Base-by-base conservation (phyloP, 176 grass and related monocot species). In the Pontederia paniculata region DNA sequence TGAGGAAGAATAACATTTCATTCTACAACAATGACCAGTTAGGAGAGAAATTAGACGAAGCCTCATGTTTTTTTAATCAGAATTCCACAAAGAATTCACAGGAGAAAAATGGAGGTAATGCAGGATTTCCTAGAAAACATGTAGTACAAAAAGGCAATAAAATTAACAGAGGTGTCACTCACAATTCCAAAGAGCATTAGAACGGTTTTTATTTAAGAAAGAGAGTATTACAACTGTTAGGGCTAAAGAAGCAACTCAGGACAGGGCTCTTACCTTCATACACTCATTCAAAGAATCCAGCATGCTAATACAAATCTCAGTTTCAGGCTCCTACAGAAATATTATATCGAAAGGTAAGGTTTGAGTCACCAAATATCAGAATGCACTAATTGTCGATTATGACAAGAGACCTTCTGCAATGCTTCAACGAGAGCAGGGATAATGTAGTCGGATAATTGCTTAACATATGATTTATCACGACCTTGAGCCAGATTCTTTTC, bases 371-470 rank as follows among this genome's bases (percentile, higher is more conserved):
- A 63, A 11, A 47, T 8, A 47, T 15, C 4, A 25, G 9, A 15
- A 22, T 10, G 22, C n/a, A 50, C 48, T 14, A 62, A 12, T 15
- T 16, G 9, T 17, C 8, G 4, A 17, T 4, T 16, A 9, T 5
- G 4, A 13, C 17, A 9, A 63, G 10, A 63, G 12, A 98, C 94
- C 87, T 93, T 99, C 42, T 88, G 94, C 58, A 99, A 74, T 31
- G 94, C 94, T 70, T 99, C 94, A 78, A 93, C 73, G 10, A 99
- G 76, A 58, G 87, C 83, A 21, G 94, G 87, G 69, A 99, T 93
- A 73, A 99, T 93, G 49, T 88, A 99, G 71, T 99, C 87, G 21
- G 87, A 99, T 59, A 99, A 74, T 49, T 93, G 80, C 68, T 99
- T 99, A 57, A 93, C 69, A 53, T 99, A 99, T 65, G 94, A 80